Percentiles rank a stretch among this genome's conserved stretches.
These are phyloP conservation scores for Lipomyces orientalis DNA, from an alignment of 805 yeast genomes.

Conservation along the genomic window DNA sequence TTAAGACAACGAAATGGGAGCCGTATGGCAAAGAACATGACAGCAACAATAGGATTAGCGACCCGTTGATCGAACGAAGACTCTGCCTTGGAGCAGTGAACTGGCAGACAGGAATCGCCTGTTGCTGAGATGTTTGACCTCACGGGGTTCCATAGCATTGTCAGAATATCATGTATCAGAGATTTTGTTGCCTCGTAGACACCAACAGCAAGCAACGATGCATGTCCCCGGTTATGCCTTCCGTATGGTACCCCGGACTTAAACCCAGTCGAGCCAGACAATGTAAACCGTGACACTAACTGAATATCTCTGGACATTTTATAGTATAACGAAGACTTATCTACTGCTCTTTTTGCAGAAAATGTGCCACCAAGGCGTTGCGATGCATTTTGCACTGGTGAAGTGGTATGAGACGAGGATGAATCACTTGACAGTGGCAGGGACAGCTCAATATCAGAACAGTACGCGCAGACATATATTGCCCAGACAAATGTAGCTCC, in stretches of 20 bases:
- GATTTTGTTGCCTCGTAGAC: neutral
- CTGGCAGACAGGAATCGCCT: neutral
- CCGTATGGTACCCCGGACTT: neutral
- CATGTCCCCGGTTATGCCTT: neutral
- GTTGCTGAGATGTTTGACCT: neutral
- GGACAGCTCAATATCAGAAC: neutral
- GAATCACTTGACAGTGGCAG: neutral
- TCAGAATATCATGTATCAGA: neutral
- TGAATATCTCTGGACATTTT: neutral
- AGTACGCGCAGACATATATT: neutral
- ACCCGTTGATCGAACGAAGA: neutral
- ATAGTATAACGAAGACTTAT: neutral
- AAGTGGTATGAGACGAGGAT: neutral
- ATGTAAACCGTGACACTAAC: neutral
- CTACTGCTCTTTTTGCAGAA: neutral
- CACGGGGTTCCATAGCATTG: neutral
- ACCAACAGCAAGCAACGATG: neutral
- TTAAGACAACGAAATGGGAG: neutral
- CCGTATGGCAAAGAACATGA: neutral
- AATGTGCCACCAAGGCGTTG: neutral
- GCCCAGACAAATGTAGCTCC: neutral
- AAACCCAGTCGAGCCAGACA: neutral
- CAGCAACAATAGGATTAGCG: neutral
- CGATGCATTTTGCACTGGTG: neutral
- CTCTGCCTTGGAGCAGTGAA: neutral